Evolutionary conservation across 192 early-diverging fungal species (phyloP), one percentile per base, ranked within the genome.

Genomic region (Powellomyces hirtus): DNA sequence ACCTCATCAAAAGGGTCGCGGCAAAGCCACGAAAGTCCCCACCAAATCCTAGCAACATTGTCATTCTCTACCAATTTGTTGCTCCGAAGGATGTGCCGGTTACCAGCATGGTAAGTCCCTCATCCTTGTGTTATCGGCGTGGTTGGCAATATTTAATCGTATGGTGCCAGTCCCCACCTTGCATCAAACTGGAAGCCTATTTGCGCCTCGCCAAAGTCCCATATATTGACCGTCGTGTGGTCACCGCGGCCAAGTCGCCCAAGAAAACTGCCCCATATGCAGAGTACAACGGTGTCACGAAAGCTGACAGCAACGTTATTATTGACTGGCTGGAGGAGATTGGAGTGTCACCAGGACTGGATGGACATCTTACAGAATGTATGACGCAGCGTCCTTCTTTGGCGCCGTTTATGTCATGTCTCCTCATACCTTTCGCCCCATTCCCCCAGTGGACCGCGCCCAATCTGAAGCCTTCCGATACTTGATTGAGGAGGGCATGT

Each of bases 181-280:
- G 59, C 59, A n/a, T 36, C 20, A 60, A 60, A 27, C 37, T 60
- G 2, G 59, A 60, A 20, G n/a, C 36, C 35, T 60, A 60, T 37
- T 22, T 60, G 36, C 59, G 59, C n/a, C 35, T 60, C n/a, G 14
- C 14, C 59, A 36, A 36, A 14, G 59, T 60, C 34, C 35, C 59
- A 2, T 38, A 60, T 37, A 20, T 60, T 20, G 18, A 60, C 13
- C 16, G 37, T 2, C 16, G 11, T 10, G 29, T 27, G n/a, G 16
- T 56, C 16, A 18, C 34, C 2, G 59, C 4, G n/a, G 1, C 36
- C 1, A 38, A 60, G 33, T 60, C 59, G 13, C 59, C 59, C 16
- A 60, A n/a, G 38, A 36, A 36, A 16, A 60, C 59, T 34, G 59
- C 34, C 2, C 59, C 59, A 7, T 60, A n/a, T 20, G 36, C 38